A percentile compares a stretch with the other conserved stretches of the same genome.
phyloP scores from a whole-genome alignment of 2,329 filamentous ascomycete genomes.

The Nannizziopsis barbatae region DNA sequence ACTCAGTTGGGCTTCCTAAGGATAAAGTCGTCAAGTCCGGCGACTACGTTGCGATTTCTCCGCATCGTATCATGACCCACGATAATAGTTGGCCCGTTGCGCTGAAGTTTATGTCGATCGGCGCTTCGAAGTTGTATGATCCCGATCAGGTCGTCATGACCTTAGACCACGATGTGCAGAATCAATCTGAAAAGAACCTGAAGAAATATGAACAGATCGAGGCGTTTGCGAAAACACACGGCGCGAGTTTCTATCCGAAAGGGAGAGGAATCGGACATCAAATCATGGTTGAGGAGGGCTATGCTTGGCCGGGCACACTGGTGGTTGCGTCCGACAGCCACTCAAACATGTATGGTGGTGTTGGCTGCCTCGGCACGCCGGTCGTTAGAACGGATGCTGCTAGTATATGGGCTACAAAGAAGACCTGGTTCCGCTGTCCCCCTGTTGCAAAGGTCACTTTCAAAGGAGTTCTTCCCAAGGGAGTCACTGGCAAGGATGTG shows the following conservation, averaged over 20 bases:
- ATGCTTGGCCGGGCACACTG: conserved; percentile 74
- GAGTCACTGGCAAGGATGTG: conserved; percentile 87
- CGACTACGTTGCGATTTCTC: conserved; percentile 70
- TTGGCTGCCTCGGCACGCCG: conserved; percentile 65
- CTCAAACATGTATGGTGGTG: conserved; percentile 71
- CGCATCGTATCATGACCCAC: conserved; percentile 72
- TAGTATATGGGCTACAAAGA: conserved; percentile 69
- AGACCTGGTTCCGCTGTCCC: conserved; percentile 83
- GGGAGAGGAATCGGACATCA: conserved; percentile 82
- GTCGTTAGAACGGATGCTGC: conserved; percentile 82
- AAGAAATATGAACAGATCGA: conserved; percentile 76
- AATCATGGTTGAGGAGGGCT: conserved; percentile 61
- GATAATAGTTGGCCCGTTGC: conserved; percentile 71
- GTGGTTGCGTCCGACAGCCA: conserved; percentile 63
- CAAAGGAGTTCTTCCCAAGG: conserved; percentile 60
- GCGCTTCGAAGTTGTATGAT: conserved; percentile 61
- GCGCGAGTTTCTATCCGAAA: conserved; percentile 64
- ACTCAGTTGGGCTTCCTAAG: conserved; percentile 61
- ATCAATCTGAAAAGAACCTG: conserved; percentile 64
- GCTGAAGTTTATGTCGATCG: conserved; percentile 71
- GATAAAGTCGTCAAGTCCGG: conserved; percentile 67
- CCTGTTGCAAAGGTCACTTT: conserved; percentile 72
- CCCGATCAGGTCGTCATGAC: conserved; percentile 68
- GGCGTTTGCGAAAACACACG: conserved; percentile 67
- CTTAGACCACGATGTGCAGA: conserved; percentile 81